Evolutionary conservation across 164 flowering plant genomes (phyloP).

Genomic region (Chloranthus sessilifolius): DNA sequence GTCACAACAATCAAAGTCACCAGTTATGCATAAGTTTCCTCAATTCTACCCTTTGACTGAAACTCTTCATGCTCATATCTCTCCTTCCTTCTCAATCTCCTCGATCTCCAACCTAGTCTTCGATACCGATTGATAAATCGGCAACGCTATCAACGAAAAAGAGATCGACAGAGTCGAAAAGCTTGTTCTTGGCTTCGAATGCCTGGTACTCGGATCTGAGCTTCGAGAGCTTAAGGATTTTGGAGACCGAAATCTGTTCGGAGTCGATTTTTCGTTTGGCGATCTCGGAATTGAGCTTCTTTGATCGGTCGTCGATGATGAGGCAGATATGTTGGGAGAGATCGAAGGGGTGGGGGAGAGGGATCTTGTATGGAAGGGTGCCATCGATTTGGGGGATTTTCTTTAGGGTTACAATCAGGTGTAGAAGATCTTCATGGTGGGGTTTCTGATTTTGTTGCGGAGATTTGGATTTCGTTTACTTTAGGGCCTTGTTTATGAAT

Average conservation of each 20-base stretch:
- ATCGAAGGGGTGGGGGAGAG: conserved; percentile 62
- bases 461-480: too few species aligned
- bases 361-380: conserved; percentile 46
- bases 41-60: conserved; percentile 50
- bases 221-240: conserved; percentile 71
- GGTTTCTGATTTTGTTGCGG: too few species aligned
- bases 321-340: conserved; percentile 55
- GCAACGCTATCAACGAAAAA: conserved; percentile 75
- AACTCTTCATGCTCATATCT: conserved; percentile 17
- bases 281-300: too few species aligned
- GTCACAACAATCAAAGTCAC: conserved; percentile 15
- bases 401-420: too few species aligned
- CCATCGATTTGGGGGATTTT: conserved; percentile 55
- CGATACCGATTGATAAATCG: conserved; percentile 67
- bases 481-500: too few species aligned
- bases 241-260: conserved; percentile 52
- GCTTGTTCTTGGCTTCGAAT: conserved; percentile 69
- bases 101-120: conserved; percentile 61
- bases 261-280: conserved; percentile 41
- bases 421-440: too few species aligned
- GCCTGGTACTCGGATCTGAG: conserved; percentile 61
- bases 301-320: conserved; percentile 57
- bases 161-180: conserved; percentile 51
- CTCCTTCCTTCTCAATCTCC: conserved; percentile 23
- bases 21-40: conserved; percentile 55